Percentiles rank a stretch among this genome's conserved stretches.
Conservation (phyloP, 129 eudicot genomes). For the Arctium minus region DNA sequence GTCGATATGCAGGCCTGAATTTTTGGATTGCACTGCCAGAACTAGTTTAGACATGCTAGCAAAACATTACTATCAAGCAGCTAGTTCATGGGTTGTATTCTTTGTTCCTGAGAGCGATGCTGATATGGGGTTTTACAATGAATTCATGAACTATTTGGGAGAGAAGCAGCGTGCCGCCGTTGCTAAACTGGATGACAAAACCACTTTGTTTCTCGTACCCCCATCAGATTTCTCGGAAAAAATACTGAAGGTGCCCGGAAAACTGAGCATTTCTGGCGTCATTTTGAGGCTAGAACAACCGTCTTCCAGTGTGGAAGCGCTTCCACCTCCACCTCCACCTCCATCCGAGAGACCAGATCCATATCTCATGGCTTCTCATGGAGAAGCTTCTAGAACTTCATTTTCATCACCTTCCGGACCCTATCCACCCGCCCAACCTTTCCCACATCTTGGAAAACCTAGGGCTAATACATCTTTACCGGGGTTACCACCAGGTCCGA, state of each 20-base stretch:
- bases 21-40: conserved; percentile 84
- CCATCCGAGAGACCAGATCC: conserved; percentile 39
- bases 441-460: conserved; percentile 40
- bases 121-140: conserved; percentile 80
- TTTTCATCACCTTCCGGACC: conserved; percentile 55
- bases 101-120: conserved; percentile 82
- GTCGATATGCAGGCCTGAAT: conserved; percentile 67
- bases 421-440: conserved; percentile 20
- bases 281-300: conserved; percentile 64
- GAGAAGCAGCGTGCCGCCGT: conserved; percentile 90
- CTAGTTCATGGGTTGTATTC: conserved; percentile 74
- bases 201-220: conserved; percentile 87
- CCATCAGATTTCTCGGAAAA: conserved; percentile 94
- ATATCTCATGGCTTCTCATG: conserved; percentile 31
- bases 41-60: conserved; percentile 89
- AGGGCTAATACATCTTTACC: conserved; percentile 28
- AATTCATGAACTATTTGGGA: conserved; percentile 80
- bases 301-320: conserved; percentile 40
- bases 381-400: conserved; percentile 31
- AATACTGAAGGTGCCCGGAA: conserved; percentile 85
- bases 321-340: conserved; percentile 46
- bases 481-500: conserved; percentile 31
- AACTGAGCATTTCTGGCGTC: conserved; percentile 82
- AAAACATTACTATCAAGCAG: conserved; percentile 81
- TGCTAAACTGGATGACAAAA: conserved; percentile 73